A percentile compares a stretch with the other conserved stretches of the same genome.
Conservation (phyloP, 2,329 filamentous ascomycete genomes). For the Thermothelomyces thermophilus region DNA sequence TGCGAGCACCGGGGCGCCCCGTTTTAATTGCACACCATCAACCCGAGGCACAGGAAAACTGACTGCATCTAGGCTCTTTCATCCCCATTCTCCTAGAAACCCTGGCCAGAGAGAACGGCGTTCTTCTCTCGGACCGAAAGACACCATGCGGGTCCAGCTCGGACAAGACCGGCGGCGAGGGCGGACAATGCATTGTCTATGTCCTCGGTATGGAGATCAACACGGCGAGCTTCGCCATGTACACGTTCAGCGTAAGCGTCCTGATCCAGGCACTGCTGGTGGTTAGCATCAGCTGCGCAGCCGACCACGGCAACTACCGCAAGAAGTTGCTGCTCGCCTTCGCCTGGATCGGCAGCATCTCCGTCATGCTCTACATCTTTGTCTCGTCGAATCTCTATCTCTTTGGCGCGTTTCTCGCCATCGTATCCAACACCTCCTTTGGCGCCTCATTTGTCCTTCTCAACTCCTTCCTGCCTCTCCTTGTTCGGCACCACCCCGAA, state of each 20-base stretch:
- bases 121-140: slow-evolving; percentile 69
- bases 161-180: slow-evolving; percentile 37
- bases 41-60: slow-evolving; percentile 8
- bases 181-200: slow-evolving; percentile 72
- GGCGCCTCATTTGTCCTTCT: slow-evolving; percentile 91
- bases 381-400: slow-evolving; percentile 70
- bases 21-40: background rate
- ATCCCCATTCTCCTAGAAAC: slow-evolving; percentile 94
- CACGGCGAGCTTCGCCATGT: slow-evolving; percentile 93
- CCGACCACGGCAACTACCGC: slow-evolving; percentile 86
- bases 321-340: slow-evolving; percentile 85
- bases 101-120: slow-evolving; percentile 84
- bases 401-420: slow-evolving; percentile 74
- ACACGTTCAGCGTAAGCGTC: slow-evolving; percentile 92
- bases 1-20: background rate
- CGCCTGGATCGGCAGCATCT: slow-evolving; percentile 70
- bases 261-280: slow-evolving; percentile 83
- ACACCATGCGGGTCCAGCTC: slow-evolving; percentile 67
- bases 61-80: slow-evolving; percentile 63
- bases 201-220: slow-evolving; percentile 83
- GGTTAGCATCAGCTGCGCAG: slow-evolving; percentile 91
- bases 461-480: slow-evolving; percentile 87
- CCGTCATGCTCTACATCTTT: slow-evolving; percentile 84
- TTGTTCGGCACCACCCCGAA: slow-evolving; percentile 77
- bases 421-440: slow-evolving; percentile 88